Percentiles rank a stretch among this genome's conserved stretches.
phyloP scores from a whole-genome alignment of 2,329 filamentous ascomycete genomes.

The Venturia carpophila region DNA sequence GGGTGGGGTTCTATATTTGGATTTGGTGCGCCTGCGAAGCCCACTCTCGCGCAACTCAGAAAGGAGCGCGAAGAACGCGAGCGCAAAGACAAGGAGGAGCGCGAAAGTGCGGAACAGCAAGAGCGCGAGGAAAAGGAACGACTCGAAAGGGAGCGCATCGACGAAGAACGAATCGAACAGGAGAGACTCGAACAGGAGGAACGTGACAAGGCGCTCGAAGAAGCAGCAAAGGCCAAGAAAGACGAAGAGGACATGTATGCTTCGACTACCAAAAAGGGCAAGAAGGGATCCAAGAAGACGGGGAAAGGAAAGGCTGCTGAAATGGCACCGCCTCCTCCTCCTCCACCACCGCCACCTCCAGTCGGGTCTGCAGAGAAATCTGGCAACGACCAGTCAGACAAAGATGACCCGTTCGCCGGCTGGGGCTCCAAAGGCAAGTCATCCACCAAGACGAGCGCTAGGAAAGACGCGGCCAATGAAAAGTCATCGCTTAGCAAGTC shows the following conservation, averaged over 20 bases:
- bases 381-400: slow-evolving; percentile 23
- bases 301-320: slow-evolving; percentile 22
- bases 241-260: slow-evolving; percentile 20
- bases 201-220: slow-evolving; percentile 26
- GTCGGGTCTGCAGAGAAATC: slow-evolving; percentile 22
- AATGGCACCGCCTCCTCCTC: slow-evolving; percentile 22
- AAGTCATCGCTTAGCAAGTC: slow-evolving; percentile 21
- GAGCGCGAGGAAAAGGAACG: slow-evolving; percentile 24
- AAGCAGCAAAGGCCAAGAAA: slow-evolving; percentile 22
- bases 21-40: background rate
- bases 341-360: slow-evolving; percentile 24
- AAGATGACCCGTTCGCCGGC: slow-evolving; percentile 25
- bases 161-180: slow-evolving; percentile 27
- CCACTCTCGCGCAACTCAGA: slow-evolving; percentile 7
- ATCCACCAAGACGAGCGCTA: slow-evolving; percentile 35
- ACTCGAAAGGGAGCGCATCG: slow-evolving; percentile 25
- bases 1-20: slow-evolving; percentile 13
- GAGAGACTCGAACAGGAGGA: slow-evolving; percentile 25
- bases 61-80: slow-evolving; percentile 31
- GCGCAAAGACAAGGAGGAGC: slow-evolving; percentile 40
- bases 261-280: slow-evolving; percentile 21
- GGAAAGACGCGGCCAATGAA: slow-evolving; percentile 28
- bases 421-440: slow-evolving; percentile 23
- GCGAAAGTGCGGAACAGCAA: slow-evolving; percentile 25
- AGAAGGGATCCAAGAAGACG: slow-evolving; percentile 25